Conservation (phyloP, 2,329 filamentous ascomycete genomes). For the Claviceps spartinae region DNA sequence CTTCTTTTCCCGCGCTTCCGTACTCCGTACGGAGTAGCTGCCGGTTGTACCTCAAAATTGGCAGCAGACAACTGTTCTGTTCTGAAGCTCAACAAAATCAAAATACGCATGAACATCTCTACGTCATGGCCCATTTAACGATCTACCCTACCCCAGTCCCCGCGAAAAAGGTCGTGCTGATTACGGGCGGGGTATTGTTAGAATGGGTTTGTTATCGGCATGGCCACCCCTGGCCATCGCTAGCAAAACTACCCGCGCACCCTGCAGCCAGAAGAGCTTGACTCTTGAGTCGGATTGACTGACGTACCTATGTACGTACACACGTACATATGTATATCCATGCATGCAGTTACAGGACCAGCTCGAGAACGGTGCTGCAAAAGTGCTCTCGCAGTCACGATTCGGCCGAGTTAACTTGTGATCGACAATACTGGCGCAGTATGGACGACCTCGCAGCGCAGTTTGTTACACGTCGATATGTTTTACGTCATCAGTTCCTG, state of each 20-base stretch:
- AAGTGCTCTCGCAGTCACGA: conserved; percentile 15
- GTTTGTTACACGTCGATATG: conserved; percentile 26
- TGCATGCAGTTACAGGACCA: conserved; percentile 25
- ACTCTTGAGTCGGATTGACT: too few species aligned
- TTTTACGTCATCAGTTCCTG: conserved; percentile 39
- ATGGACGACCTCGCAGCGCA: conserved; percentile 18
- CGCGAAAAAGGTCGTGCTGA: conserved; percentile 25
- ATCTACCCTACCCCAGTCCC: conserved; percentile 25
- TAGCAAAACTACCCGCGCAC: too few species aligned
- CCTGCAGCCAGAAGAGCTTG: too few species aligned
- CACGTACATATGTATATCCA: neutral
- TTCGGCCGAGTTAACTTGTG: conserved; percentile 51
- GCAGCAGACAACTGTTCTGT: too few species aligned
- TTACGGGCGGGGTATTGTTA: conserved; percentile 27
- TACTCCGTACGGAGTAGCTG: neutral
- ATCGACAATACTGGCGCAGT: conserved; percentile 64
- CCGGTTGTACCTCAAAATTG: too few species aligned
- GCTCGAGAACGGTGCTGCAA: conserved; percentile 20
- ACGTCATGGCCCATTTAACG: conserved; percentile 13
- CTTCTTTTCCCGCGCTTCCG: neutral
- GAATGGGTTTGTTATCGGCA: too few species aligned
- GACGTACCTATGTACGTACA: too few species aligned
- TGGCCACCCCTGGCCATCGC: too few species aligned
- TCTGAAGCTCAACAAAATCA: too few species aligned
- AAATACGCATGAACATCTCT: neutral